These are phyloP conservation scores for Funneliformis caledonium DNA, from an alignment of 371 early-diverging fungal genomes.

Conservation along the genomic window DNA sequence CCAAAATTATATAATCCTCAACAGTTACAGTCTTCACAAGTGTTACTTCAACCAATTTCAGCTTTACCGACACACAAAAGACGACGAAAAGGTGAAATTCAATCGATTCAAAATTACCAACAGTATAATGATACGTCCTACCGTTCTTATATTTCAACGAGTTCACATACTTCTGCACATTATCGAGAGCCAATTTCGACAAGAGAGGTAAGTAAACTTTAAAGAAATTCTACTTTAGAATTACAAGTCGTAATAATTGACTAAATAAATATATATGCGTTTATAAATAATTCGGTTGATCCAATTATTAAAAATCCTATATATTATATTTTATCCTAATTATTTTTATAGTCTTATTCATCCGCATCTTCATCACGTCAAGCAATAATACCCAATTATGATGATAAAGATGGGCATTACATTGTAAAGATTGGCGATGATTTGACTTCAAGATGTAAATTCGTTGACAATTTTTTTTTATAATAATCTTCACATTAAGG, in stretches of 20 bases:
- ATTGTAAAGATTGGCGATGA: slow-evolving; percentile 76
- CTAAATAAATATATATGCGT: too few species aligned
- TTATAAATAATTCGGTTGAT: too few species aligned
- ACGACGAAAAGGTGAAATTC: slow-evolving; percentile 12
- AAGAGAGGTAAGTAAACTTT: slow-evolving; percentile 16
- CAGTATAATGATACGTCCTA: slow-evolving; percentile 21
- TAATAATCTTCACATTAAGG: slow-evolving; percentile 28
- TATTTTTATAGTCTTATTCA: slow-evolving; percentile 27
- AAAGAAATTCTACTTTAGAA: neutral
- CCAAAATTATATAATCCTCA: neutral
- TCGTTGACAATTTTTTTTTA: slow-evolving; percentile 14
- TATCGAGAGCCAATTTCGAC: slow-evolving; percentile 6
- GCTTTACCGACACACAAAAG: neutral
- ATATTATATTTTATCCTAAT: neutral
- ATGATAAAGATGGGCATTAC: slow-evolving; percentile 94
- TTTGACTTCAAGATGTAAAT: slow-evolving; percentile 74
- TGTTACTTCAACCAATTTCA: neutral
- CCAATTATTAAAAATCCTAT: too few species aligned
- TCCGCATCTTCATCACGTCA: slow-evolving; percentile 28
- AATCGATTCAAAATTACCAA: neutral
- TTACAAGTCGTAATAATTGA: too few species aligned
- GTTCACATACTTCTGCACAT: slow-evolving; percentile 22
- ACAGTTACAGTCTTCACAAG: neutral
- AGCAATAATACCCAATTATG: slow-evolving; percentile 55
- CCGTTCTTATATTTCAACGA: slow-evolving; percentile 28